These are phyloP conservation scores for Glomus cerebriforme DNA, from an alignment of 192 early-diverging fungal genomes.

Conservation along the genomic window DNA sequence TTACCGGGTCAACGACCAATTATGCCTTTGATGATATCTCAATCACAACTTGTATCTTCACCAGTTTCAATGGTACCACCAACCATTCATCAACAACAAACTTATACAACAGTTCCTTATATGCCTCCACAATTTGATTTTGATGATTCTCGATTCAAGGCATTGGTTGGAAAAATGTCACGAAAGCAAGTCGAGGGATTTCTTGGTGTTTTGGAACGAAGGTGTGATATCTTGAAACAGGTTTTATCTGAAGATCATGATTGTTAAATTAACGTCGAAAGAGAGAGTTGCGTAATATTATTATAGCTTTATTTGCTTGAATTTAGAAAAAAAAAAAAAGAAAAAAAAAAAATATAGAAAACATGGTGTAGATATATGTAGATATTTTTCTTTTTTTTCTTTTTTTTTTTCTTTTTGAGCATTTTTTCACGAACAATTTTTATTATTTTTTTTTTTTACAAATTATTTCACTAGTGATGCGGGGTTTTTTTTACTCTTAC, in stretches of 20 bases:
- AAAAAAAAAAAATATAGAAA: constrained; percentile 20
- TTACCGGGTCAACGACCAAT: constrained; percentile 27
- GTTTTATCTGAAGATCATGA: constrained; percentile 17
- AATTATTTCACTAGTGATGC: background rate
- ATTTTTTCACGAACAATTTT: background rate
- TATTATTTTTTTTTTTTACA: background rate
- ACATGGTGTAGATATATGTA: background rate
- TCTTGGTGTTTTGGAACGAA: constrained; percentile 55
- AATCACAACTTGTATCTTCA: background rate
- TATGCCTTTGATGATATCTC: constrained; percentile 21
- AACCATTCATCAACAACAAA: background rate
- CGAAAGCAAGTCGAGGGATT: constrained; percentile 56
- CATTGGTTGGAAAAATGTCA: constrained; percentile 48
- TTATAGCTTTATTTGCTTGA: constrained; percentile 33
- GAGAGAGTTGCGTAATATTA: background rate
- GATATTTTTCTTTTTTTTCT: constrained; percentile 17
- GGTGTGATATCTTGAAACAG: constrained; percentile 51
- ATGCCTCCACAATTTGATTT: constrained; percentile 33
- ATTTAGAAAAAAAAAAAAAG: constrained; percentile 4
- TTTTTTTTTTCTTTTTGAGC: constrained; percentile 29
- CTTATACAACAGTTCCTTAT: constrained; percentile 1
- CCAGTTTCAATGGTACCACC: background rate
- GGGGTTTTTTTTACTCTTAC: background rate
- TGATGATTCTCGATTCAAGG: constrained; percentile 47
- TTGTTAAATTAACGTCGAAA: constrained; percentile 5